phyloP scores from a whole-genome alignment of 768 basidiomycete genomes.

The Phanerodontia chrysosporium region DNA sequence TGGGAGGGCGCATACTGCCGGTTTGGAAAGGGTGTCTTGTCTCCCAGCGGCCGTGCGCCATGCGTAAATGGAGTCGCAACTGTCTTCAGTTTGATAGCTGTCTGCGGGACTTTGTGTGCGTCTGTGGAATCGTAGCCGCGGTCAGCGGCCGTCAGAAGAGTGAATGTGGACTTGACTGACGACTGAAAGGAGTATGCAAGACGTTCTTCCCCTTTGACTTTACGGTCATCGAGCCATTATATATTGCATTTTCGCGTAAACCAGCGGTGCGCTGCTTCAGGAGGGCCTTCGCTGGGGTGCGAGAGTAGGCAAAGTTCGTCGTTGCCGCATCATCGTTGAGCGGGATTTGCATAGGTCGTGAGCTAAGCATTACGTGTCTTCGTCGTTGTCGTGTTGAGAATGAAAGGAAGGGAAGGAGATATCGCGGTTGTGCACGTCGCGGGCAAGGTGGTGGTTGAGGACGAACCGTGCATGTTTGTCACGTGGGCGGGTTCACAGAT shows the following conservation, averaged over 20 bases:
- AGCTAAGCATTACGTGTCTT: conserved; percentile 1
- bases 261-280: conserved; percentile 31
- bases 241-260: conserved; percentile 47
- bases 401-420: background rate
- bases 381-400: background rate
- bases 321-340: background rate
- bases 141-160: background rate
- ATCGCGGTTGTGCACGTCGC: background rate
- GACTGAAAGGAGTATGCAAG: conserved; percentile 33
- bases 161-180: conserved; percentile 19
- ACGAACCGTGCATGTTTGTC: background rate
- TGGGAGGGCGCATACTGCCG: conserved; percentile 31
- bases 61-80: conserved; percentile 19
- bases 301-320: background rate
- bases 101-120: background rate
- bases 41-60: conserved; percentile 49
- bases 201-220: conserved; percentile 36
- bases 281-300: conserved; percentile 50
- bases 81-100: conserved; percentile 7
- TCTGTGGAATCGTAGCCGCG: background rate
- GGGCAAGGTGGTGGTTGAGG: background rate
- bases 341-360: conserved; percentile 1
- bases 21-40: conserved; percentile 78
- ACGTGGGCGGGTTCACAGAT: background rate
- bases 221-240: conserved; percentile 37